Conservation (phyloP, 495 filamentous ascomycete genomes). For the Elasticomyces elasticus region DNA sequence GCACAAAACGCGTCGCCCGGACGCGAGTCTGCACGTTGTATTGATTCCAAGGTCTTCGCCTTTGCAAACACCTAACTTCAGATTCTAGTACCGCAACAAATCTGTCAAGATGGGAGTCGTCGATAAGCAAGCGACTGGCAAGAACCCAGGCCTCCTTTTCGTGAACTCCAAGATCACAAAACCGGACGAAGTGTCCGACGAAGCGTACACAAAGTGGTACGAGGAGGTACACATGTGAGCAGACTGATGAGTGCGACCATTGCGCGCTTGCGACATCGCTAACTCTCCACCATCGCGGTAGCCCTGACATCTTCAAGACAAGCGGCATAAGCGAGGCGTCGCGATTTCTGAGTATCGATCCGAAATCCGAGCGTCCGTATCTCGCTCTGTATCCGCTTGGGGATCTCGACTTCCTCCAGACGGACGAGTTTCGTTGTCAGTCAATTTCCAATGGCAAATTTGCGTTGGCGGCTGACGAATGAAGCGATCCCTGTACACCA, state of each 20-base stretch:
- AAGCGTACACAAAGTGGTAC: slow-evolving; percentile 23
- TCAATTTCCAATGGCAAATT: background rate
- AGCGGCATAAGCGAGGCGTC: slow-evolving; percentile 20
- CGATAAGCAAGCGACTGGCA: background rate
- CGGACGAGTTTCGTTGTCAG: slow-evolving; percentile 16
- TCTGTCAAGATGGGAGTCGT: background rate
- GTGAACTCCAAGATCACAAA: slow-evolving; percentile 21
- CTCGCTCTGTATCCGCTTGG: slow-evolving; percentile 22
- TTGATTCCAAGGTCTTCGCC: no score
- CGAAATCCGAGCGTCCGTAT: slow-evolving; percentile 14
- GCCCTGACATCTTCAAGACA: slow-evolving; percentile 20
- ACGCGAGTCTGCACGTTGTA: no score
- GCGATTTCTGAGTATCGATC: slow-evolving; percentile 13
- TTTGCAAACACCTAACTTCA: no score
- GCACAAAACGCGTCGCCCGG: no score
- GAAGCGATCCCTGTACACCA: slow-evolving; percentile 12
- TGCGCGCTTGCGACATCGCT: no score
- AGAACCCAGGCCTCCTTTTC: slow-evolving; percentile 19
- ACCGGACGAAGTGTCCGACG: slow-evolving; percentile 4
- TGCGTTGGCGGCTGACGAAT: background rate
- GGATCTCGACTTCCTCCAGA: slow-evolving; percentile 20
- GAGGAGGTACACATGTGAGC: slow-evolving; percentile 25
- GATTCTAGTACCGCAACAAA: background rate
- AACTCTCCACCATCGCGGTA: no score
- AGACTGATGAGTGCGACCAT: no score